phyloP scores from a whole-genome alignment of 1,139 yeast genomes.

The Taphrina deformans region DNA sequence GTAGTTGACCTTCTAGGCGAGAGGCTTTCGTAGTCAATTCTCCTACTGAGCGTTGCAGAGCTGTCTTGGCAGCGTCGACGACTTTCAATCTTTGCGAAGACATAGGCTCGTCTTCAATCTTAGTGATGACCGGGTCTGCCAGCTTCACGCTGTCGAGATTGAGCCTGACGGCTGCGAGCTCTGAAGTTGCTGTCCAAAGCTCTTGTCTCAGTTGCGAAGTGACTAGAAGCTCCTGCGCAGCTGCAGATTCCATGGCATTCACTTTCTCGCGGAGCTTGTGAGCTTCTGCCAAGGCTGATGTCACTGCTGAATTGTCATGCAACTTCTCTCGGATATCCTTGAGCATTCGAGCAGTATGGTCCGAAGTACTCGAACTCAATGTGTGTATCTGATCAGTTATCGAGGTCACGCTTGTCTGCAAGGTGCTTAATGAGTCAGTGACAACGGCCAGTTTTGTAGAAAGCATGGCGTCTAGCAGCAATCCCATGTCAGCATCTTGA shows the following conservation, averaged over 20 bases:
- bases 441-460: conserved; percentile 22
- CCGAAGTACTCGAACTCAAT: not conserved
- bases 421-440: conserved; percentile 5
- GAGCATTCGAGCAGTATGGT: not conserved
- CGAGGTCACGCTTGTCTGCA: conserved; percentile 5
- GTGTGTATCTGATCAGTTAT: conserved; percentile 1
- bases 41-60: conserved; percentile 14
- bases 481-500: conserved; percentile 26
- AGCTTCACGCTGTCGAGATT: not conserved
- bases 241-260: not conserved
- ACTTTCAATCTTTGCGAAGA: not conserved
- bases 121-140: not conserved
- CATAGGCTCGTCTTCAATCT: not conserved
- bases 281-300: not conserved
- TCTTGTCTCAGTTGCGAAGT: conserved; percentile 4
- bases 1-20: conserved; percentile 21
- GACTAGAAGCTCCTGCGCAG: not conserved
- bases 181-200: conserved; percentile 11
- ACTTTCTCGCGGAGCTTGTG: not conserved
- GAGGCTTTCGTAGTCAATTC: conserved; percentile 26
- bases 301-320: not conserved
- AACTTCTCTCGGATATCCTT: conserved; percentile 2
- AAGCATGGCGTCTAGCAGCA: conserved; percentile 28
- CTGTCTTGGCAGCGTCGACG: conserved; percentile 20
- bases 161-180: not conserved